phyloP scores from a whole-genome alignment of 2,329 filamentous ascomycete species.

The Xylaria sp. region DNA sequence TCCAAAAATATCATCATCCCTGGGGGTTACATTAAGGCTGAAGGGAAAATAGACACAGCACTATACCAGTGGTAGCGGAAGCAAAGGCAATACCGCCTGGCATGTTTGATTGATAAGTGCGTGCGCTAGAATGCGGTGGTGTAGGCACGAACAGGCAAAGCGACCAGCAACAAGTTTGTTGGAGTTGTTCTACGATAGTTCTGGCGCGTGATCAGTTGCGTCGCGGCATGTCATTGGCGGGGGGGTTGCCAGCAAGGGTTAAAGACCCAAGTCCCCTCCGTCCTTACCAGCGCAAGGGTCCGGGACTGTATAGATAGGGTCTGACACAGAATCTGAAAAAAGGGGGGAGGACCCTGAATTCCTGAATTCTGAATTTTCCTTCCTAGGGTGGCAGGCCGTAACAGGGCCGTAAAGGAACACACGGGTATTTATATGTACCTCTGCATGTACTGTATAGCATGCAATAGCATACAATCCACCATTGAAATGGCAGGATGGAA shows the following conservation, averaged over 20 bases:
- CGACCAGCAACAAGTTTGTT: conserved; percentile 24
- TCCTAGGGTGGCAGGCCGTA: neutral
- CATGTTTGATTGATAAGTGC: conserved; percentile 26
- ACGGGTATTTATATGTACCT: neutral
- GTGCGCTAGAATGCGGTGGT: neutral
- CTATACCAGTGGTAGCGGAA: conserved; percentile 20
- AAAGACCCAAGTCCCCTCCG: conserved; percentile 9
- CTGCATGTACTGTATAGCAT: neutral
- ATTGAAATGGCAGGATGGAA: conserved; percentile 18
- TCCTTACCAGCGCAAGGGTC: conserved; percentile 23
- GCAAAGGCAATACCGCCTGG: conserved; percentile 25
- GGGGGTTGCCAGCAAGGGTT: conserved; percentile 6
- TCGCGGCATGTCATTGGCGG: conserved; percentile 23
- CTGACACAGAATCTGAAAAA: conserved; percentile 28
- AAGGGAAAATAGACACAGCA: conserved; percentile 26
- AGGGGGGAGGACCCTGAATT: conserved; percentile 37
- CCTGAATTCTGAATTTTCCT: conserved; percentile 1
- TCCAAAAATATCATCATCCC: conserved; percentile 35
- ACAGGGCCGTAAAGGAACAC: neutral
- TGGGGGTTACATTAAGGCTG: conserved; percentile 38
- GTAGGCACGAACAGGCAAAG: conserved; percentile 11
- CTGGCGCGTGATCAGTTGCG: conserved; percentile 35
- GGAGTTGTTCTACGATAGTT: conserved; percentile 33
- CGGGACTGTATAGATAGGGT: conserved; percentile 20
- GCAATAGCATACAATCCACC: neutral